Evolutionary conservation across 331 rosid species (phyloP), one percentile per base, ranked within the genome.

Genomic region (Pyracantha coccinea): DNA sequence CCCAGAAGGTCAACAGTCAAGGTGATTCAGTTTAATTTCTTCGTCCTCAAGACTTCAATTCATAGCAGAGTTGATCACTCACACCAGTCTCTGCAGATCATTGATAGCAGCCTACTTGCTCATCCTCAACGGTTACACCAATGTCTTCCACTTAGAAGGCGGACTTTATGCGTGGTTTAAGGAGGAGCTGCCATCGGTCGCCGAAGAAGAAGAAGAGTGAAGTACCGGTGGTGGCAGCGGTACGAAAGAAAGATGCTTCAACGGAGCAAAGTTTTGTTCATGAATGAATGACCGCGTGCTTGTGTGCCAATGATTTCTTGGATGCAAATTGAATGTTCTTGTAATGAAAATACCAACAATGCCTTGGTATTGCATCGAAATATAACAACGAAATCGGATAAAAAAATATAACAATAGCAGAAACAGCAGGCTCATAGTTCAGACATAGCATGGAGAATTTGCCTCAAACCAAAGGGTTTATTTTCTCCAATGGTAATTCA

Each of bases 71-170:
- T 35, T 75, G 27, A 21, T 63, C 44, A 10, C 66, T 60, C 24
- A 17, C 13, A 2, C n/a, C 44, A 0, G 21, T 7, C 41, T 64
- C 66, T 57, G 69, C 92, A 94, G 99, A 78, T 94, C 99, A n/a
- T 69, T 94, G 72, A 94, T 94, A 80, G 99, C 99, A n/a, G 97
- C 99, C 78, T 94, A 94, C 85, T 68, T 94, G 92, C 91, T 94
- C 58, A 92, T 86, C 75, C 97, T 94, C 67, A 87, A 92, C 7
- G 99, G 99, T 24, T 94, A 64, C 45, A 75, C 78, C 83, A 92
- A 94, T 75, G 96, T 94, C 71, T 94, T 85, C 90, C 93, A 94
- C 85, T 83, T 94, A 64, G 97, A 95, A 79, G 99, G 97, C 7
- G 99, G 99, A 63, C 96, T 95, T 66, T 92, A 92, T 57, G 1